Base-by-base conservation (phyloP, 1,139 yeast species). In the Hyphopichia fennica region DNA sequence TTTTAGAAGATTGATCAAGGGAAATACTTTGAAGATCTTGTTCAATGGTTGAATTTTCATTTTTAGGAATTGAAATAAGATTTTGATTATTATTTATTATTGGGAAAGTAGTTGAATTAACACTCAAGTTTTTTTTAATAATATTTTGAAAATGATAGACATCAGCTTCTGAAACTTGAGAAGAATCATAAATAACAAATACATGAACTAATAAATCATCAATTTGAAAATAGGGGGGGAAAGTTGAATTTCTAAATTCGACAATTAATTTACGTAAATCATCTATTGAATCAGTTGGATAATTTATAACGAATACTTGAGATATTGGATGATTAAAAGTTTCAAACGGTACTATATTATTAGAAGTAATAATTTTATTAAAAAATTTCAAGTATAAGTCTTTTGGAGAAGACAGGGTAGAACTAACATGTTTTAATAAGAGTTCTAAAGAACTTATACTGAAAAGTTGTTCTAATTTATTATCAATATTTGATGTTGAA, bases 301-400 rank as follows among this genome's bases (percentile, higher is more conserved):
- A 63, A 44, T 85, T 75, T 3, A 91, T 71, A 4, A 86, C 84
- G 41, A 90, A 74, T 15, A 91, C 63, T 41, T 91, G 88, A 1
- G 90, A 77, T 1, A 90, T 79, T 0, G 99, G 98, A 58, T 93
- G 98, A 52, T 88, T 85, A 58, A 91, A 85, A 2, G 93, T 84
- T 59, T 93, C 98, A 59, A 88, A 90, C 1, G 96, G 85, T 2
- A 89, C 82, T 5, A 87, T 69, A 19, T 76, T 75, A 30, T 80
- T 75, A 13, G 86, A 74, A 0, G 91, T 74, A 19, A 87, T 69
- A 22, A 87, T 60, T 48, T 82, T 77, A 37, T 84, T 74, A 49
- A 87, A 75, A 50, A 83, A 74, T 38, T 77, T 76, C 46, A 79
- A 64, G 54, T 84, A 87, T n/a, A 85, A 52, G 38, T 66, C 68